Evolutionary conservation across 441 rosid genomes (phyloP).

Genomic region (Melastoma candidum): DNA sequence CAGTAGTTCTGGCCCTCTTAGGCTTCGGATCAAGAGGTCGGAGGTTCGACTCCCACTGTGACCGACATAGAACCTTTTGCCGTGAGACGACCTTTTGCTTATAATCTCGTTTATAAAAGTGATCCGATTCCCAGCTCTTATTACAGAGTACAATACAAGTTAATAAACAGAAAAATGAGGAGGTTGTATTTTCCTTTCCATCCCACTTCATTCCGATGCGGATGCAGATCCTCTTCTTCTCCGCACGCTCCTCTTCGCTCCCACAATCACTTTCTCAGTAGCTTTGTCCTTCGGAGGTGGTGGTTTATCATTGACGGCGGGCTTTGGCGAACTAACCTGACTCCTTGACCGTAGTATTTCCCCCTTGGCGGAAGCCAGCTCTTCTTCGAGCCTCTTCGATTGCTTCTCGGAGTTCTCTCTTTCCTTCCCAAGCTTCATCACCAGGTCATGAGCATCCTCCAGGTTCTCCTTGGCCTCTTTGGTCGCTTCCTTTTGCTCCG

Average conservation of each 20-base stretch:
- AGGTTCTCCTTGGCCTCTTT: constrained; percentile 68
- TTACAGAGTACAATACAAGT: no score
- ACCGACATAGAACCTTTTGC: no score
- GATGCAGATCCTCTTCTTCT: constrained; percentile 27
- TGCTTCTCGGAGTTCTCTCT: constrained; percentile 65
- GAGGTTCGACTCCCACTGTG: constrained; percentile 16
- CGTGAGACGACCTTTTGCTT: not conserved
- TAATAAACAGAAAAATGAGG: no score
- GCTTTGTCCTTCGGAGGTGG: constrained; percentile 23
- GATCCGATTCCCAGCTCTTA: no score
- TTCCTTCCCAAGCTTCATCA: constrained; percentile 72
- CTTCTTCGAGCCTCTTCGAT: constrained; percentile 65
- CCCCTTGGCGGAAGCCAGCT: constrained; percentile 78
- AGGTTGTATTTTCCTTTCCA: not conserved
- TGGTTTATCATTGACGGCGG: constrained; percentile 16
- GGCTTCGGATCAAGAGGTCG: constrained; percentile 30
- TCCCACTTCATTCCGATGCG: constrained; percentile 17
- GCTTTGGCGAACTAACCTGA: constrained; percentile 27
- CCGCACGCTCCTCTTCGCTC: constrained; percentile 49
- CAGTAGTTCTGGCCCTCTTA: not conserved
- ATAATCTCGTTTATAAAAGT: no score
- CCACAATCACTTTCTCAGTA: constrained; percentile 29
- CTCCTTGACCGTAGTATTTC: constrained; percentile 74
- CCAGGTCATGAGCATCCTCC: constrained; percentile 81
- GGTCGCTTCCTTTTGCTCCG: constrained; percentile 47